Evolutionary conservation across 2,329 filamentous ascomycete genomes (phyloP).

Genomic region (Colletotrichum sp.): DNA sequence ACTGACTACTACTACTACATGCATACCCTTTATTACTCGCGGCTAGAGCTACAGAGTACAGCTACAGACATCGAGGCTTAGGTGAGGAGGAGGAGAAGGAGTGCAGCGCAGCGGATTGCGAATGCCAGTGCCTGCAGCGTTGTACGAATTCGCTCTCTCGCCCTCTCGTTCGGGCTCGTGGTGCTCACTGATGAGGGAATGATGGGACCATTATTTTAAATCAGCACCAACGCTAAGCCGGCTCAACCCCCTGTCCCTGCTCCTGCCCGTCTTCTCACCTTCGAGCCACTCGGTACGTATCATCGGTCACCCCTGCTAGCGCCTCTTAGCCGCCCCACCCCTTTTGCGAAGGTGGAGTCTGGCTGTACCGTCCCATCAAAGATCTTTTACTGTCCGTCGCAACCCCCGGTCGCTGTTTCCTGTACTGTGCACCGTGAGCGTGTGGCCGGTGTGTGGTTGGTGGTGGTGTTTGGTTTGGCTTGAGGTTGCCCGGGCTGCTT

Average conservation of each 20-base stretch:
- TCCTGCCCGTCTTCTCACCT: background rate
- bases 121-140: background rate
- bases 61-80: background rate
- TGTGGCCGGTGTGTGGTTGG: background rate
- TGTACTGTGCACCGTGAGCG: background rate
- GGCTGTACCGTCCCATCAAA: constrained; percentile 11
- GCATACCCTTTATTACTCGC: background rate
- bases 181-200: constrained; percentile 11
- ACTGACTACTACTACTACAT: background rate
- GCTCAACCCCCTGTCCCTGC: background rate
- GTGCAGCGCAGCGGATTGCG: background rate
- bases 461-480: background rate
- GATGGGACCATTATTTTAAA: constrained; percentile 19
- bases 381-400: constrained; percentile 9
- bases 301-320: background rate
- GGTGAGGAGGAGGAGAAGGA: background rate
- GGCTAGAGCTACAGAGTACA: background rate
- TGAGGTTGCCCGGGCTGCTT: background rate
- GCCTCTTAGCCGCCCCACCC: background rate
- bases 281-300: background rate
- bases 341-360: background rate
- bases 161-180: background rate
- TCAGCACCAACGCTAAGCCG: constrained; percentile 13
- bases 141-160: background rate
- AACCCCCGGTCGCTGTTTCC: background rate